Evolutionary conservation across 495 filamentous ascomycete genomes (phyloP).

Genomic region (Cryomyces antarcticus): DNA sequence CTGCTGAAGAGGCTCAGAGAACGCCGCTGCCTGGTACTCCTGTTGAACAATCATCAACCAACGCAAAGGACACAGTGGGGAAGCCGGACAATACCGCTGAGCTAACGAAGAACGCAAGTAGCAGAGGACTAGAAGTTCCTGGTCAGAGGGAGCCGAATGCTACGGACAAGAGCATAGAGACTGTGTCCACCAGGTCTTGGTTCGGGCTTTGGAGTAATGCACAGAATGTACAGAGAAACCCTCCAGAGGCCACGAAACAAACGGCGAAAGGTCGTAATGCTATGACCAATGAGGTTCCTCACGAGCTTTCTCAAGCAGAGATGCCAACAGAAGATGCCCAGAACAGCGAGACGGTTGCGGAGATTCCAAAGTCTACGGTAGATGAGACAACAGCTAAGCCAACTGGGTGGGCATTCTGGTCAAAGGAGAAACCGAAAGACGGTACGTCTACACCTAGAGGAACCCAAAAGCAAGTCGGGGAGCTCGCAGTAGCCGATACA

Average conservation of each 20-base stretch:
- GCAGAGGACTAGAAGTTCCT: neutral
- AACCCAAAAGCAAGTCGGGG: slow-evolving; percentile 32
- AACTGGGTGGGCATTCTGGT: slow-evolving; percentile 78
- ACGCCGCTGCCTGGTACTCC: slow-evolving; percentile 1
- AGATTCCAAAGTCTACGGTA: neutral
- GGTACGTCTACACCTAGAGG: slow-evolving; percentile 20
- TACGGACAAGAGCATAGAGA: neutral
- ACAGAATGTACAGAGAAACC: slow-evolving; percentile 14
- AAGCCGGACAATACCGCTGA: neutral
- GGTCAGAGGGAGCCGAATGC: neutral
- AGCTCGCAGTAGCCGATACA: slow-evolving; percentile 49
- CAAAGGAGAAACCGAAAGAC: slow-evolving; percentile 35
- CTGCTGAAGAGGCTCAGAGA: slow-evolving; percentile 5
- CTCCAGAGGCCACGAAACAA: neutral
- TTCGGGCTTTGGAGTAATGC: slow-evolving; percentile 19
- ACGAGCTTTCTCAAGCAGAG: neutral
- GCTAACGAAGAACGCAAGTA: too few relatives aligned
- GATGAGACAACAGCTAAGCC: slow-evolving; percentile 20
- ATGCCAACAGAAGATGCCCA: neutral
- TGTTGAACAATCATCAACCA: neutral
- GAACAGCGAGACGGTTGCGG: neutral
- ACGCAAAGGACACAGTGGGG: neutral
- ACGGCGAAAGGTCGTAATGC: neutral
- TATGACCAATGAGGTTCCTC: neutral
- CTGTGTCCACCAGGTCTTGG: slow-evolving; percentile 11